A percentile compares a stretch with the other conserved stretches of the same genome.
phyloP scores from a whole-genome alignment of 768 basidiomycete genomes.

The Pulveroboletus ravenelii region DNA sequence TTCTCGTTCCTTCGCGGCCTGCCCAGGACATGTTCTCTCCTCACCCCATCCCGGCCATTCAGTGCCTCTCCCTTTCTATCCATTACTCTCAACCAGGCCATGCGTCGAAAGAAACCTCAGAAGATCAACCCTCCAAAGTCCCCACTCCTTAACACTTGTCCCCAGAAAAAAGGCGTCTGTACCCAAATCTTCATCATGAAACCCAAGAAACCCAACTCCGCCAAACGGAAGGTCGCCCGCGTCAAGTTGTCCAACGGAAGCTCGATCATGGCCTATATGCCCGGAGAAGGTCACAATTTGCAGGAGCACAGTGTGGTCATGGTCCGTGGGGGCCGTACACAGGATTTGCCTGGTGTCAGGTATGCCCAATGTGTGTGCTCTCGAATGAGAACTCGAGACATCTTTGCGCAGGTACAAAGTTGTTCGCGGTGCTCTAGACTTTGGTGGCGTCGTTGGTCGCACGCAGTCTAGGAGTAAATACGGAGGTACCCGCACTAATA shows the following conservation, averaged over 20 bases:
- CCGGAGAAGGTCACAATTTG: constrained; percentile 95
- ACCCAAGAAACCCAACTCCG: constrained; percentile 98
- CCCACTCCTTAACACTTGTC: constrained; percentile 73
- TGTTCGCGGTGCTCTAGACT: constrained; percentile 88
- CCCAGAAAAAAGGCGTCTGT: constrained; percentile 91
- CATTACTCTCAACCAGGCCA: constrained; percentile 83
- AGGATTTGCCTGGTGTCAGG: constrained; percentile 98
- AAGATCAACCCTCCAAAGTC: constrained; percentile 48
- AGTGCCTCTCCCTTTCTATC: constrained; percentile 54
- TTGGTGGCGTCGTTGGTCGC: constrained; percentile 84
- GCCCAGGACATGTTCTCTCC: constrained; percentile 18
- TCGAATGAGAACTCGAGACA: not conserved
- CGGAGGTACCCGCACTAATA: constrained; percentile 56
- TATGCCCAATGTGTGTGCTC: constrained; percentile 35
- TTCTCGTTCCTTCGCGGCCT: constrained; percentile 24
- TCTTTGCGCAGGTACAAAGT: constrained; percentile 74
- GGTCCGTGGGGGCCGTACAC: constrained; percentile 90
- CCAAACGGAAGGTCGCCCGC: constrained; percentile 93
- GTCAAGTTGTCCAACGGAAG: constrained; percentile 90
- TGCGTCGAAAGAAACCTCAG: constrained; percentile 65
- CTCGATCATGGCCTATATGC: constrained; percentile 89
- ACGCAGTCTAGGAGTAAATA: constrained; percentile 84
- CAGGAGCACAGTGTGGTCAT: constrained; percentile 97
- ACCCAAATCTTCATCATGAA: constrained; percentile 73
- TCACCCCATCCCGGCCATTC: constrained; percentile 44